Conservation (phyloP, 352 stramenopile genomes). For the Globisporangium emineosum region DNA sequence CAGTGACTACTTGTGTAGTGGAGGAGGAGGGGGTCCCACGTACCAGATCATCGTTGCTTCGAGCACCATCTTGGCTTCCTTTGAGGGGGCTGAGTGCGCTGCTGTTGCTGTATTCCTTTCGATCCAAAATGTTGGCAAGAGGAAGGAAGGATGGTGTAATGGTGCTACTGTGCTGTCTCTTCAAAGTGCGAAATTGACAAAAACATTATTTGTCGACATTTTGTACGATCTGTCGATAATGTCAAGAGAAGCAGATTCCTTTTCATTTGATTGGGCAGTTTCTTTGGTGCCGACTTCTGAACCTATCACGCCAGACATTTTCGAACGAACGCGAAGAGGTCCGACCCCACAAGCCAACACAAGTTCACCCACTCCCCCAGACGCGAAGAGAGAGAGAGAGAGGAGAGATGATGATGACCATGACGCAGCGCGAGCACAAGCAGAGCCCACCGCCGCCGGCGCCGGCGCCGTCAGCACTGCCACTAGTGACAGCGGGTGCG, state of each 20-base stretch:
- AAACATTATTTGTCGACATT: neutral
- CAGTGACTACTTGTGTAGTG: neutral
- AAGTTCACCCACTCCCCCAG: neutral
- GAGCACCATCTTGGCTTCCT: conserved; percentile 60
- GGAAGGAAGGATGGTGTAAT: neutral
- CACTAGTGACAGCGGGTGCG: neutral
- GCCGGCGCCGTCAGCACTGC: neutral
- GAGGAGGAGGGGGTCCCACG: conserved; percentile 12
- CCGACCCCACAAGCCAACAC: neutral
- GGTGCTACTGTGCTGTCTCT: neutral
- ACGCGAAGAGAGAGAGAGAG: neutral
- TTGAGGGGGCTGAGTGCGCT: conserved; percentile 3
- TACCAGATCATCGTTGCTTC: conserved; percentile 89
- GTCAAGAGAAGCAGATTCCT: too few relatives aligned
- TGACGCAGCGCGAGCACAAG: conserved; percentile 14
- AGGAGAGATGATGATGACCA: conserved; percentile 6
- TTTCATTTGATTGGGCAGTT: neutral
- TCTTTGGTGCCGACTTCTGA: neutral
- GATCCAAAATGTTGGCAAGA: conserved; percentile 6
- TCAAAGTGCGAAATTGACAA: neutral
- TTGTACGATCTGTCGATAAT: neutral
- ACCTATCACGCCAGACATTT: conserved; percentile 4
- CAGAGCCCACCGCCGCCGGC: conserved; percentile 7
- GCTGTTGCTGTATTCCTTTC: conserved; percentile 12
- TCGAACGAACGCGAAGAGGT: conserved; percentile 12